Conservation (phyloP, 257 asterid species). For the Coffea canephora region DNA sequence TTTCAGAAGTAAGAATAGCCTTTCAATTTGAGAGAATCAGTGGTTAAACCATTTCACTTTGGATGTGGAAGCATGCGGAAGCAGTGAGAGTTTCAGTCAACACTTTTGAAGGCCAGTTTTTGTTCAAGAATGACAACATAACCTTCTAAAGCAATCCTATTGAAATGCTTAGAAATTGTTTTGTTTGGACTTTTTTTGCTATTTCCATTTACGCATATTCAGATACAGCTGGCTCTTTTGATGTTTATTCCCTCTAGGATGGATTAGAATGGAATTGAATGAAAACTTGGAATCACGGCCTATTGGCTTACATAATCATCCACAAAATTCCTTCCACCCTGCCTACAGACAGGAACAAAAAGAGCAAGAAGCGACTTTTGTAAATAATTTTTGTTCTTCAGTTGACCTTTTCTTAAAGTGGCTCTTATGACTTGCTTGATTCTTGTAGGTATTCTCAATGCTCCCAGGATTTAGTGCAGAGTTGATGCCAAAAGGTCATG, state of each 20-base stretch:
- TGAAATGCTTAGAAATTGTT: not conserved
- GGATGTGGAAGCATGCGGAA: too few species aligned
- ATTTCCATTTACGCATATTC: not conserved
- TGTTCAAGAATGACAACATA: not conserved
- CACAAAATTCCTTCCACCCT: not conserved
- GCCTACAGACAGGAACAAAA: not conserved
- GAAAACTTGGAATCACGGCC: not conserved
- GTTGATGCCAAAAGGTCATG: conserved; percentile 93
- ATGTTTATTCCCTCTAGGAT: not conserved
- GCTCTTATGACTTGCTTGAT: not conserved
- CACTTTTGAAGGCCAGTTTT: not conserved
- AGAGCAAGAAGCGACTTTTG: not conserved
- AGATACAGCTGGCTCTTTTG: not conserved
- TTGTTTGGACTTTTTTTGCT: not conserved
- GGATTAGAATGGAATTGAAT: not conserved
- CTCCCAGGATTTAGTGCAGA: conserved; percentile 94
- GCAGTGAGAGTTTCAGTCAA: not conserved
- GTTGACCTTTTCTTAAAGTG: not conserved
- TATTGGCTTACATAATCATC: not conserved
- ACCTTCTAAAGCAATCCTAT: not conserved
- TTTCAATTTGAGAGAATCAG: not conserved
- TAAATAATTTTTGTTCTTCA: not conserved
- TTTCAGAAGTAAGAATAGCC: not conserved
- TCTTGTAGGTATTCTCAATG: conserved; percentile 82
- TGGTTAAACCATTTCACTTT: not conserved